Evolutionary conservation across 2,329 filamentous ascomycete genomes (phyloP).

Genomic region (Fusarium camptoceras): DNA sequence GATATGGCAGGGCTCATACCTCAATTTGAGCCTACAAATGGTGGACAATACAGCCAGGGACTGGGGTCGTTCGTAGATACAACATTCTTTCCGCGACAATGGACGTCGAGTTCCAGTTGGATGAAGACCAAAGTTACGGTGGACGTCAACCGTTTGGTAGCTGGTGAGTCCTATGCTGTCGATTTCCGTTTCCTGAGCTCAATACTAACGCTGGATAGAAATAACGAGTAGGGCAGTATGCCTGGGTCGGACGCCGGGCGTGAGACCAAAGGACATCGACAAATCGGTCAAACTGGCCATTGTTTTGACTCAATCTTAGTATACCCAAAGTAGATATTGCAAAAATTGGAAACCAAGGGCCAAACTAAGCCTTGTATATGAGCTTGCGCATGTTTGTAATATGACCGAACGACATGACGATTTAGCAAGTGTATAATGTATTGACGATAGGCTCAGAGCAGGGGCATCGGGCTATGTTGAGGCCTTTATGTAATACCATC

Average conservation of each 20-base stretch:
- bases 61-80: conserved; percentile 25
- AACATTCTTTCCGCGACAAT: conserved; percentile 29
- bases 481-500: background rate
- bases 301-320: conserved; percentile 15
- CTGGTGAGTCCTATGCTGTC: conserved; percentile 45
- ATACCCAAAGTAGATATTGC: background rate
- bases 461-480: background rate
- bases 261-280: conserved; percentile 55
- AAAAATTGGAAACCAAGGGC: background rate
- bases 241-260: conserved; percentile 54
- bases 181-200: too few species aligned
- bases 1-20: conserved; percentile 22
- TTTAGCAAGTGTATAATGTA: background rate
- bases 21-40: background rate
- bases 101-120: conserved; percentile 38
- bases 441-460: background rate
- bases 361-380: background rate
- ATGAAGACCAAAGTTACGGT: conserved; percentile 51
- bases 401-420: background rate
- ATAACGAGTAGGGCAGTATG: conserved; percentile 53
- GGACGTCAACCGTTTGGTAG: conserved; percentile 50
- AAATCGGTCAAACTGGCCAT: conserved; percentile 44
- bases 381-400: background rate
- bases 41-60: conserved; percentile 16
- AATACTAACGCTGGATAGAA: conserved; percentile 47